Evolutionary conservation across 2,329 filamentous ascomycete genomes (phyloP).

Genomic region (Apiospora arundinis): DNA sequence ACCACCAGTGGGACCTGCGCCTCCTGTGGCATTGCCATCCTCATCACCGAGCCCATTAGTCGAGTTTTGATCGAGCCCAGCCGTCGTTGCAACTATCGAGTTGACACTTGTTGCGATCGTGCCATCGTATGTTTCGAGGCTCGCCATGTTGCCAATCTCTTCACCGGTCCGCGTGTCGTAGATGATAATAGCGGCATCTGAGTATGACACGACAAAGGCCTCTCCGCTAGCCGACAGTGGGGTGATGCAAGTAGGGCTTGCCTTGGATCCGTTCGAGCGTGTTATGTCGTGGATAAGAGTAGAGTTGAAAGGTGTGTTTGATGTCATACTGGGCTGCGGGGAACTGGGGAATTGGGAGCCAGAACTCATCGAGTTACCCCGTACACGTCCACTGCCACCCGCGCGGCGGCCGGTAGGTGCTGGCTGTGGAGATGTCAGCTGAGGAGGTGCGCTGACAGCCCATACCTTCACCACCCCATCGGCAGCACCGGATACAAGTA

Average conservation of each 20-base stretch:
- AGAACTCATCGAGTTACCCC: conserved; percentile 92
- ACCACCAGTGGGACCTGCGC: conserved; percentile 82
- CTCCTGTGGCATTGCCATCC: conserved; percentile 61
- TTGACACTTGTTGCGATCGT: conserved; percentile 83
- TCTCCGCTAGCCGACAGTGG: conserved; percentile 83
- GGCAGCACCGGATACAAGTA: conserved; percentile 89
- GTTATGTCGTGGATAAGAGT: conserved; percentile 87
- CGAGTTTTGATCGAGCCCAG: conserved; percentile 76
- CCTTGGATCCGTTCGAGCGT: conserved; percentile 66
- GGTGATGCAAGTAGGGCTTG: conserved; percentile 91
- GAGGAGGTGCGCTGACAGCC: conserved; percentile 91
- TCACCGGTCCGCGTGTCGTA: conserved; percentile 94
- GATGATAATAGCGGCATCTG: conserved; percentile 87
- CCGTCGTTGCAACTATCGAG: conserved; percentile 85
- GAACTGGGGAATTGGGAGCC: conserved; percentile 90
- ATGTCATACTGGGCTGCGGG: conserved; percentile 87
- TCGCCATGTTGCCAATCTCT: conserved; percentile 91
- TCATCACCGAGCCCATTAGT: conserved; percentile 71
- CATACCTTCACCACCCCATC: conserved; percentile 93
- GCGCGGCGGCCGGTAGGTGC: conserved; percentile 64
- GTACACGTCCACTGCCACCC: conserved; percentile 71
- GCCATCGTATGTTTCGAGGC: conserved; percentile 90
- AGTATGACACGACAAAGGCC: conserved; percentile 91
- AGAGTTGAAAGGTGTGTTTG: conserved; percentile 84
- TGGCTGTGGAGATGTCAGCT: conserved; percentile 80